A percentile compares a stretch with the other conserved stretches of the same genome.
phyloP scores from a whole-genome alignment of 768 basidiomycete genomes.

The Austroboletus eburneus region DNA sequence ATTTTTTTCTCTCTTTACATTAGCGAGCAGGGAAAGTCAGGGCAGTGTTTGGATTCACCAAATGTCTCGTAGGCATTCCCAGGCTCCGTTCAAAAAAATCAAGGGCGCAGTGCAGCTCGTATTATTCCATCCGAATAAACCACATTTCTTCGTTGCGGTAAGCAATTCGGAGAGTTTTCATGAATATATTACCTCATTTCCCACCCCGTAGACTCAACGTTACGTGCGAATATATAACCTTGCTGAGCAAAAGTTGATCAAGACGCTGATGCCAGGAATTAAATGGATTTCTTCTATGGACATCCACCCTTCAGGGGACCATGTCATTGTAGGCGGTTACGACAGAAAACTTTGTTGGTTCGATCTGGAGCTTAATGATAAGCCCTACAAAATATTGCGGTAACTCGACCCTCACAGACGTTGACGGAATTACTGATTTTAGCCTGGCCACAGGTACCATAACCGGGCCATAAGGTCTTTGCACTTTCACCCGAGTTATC shows the following conservation, averaged over 20 bases:
- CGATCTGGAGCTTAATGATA: conserved; percentile 92
- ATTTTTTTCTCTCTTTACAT: conserved; percentile 4
- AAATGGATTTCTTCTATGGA: conserved; percentile 98
- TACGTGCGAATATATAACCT: conserved; percentile 95
- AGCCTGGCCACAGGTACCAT: conserved; percentile 65
- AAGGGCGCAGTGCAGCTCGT: conserved; percentile 89
- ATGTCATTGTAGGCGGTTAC: conserved; percentile 96
- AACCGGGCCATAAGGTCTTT: conserved; percentile 88
- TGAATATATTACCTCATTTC: conserved; percentile 10
- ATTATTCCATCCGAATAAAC: conserved; percentile 90
- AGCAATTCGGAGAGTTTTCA: conserved; percentile 31
- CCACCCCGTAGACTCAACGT: conserved; percentile 74
- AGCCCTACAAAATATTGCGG: conserved; percentile 96
- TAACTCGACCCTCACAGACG: conserved; percentile 26
- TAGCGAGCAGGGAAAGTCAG: conserved; percentile 66
- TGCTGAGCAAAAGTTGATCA: conserved; percentile 87
- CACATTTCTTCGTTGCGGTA: conserved; percentile 97
- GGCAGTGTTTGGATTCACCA: conserved; percentile 96
- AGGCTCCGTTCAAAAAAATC: conserved; percentile 96
- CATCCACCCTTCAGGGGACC: conserved; percentile 92
- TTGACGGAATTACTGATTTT: conserved; percentile 10
- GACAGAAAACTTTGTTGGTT: conserved; percentile 99
- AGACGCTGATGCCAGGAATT: conserved; percentile 92
- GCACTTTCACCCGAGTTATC: conserved; percentile 91
- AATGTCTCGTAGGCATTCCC: conserved; percentile 87